Evolutionary conservation across 2,329 filamentous ascomycete species (phyloP).

Genomic region (Fusarium subtropicale): DNA sequence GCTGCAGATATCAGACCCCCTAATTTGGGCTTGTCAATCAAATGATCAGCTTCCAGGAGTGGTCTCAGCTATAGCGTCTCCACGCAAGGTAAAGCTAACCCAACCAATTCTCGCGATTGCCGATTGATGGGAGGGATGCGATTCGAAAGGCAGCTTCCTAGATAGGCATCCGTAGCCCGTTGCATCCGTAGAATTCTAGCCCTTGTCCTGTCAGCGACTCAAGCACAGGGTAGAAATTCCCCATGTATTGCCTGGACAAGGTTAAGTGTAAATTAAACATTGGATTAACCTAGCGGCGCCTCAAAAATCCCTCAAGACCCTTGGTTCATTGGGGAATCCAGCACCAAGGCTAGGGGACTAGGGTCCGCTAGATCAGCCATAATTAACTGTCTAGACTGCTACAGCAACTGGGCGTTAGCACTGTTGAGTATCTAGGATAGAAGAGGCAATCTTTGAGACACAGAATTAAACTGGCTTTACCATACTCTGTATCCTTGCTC

Average conservation of each 20-base stretch:
- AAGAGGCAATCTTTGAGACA: background rate
- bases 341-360: background rate
- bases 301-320: constrained; percentile 1
- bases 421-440: background rate
- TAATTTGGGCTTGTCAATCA: background rate
- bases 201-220: background rate
- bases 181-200: background rate
- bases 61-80: background rate
- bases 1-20: background rate
- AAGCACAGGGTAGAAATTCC: background rate
- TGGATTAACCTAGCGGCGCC: background rate
- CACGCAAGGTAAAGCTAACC: background rate
- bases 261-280: constrained; percentile 2
- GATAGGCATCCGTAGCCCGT: constrained; percentile 3
- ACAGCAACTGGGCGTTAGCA: background rate
- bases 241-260: constrained; percentile 4
- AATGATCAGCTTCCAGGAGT: background rate
- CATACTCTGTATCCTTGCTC: background rate
- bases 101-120: background rate
- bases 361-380: background rate
- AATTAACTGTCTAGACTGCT: background rate
- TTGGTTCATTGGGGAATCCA: background rate
- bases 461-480: background rate
- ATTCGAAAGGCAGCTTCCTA: background rate
- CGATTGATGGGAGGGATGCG: background rate